Conservation (phyloP, 148 eudicot genomes). For the Dysphania ambrosioides region DNA sequence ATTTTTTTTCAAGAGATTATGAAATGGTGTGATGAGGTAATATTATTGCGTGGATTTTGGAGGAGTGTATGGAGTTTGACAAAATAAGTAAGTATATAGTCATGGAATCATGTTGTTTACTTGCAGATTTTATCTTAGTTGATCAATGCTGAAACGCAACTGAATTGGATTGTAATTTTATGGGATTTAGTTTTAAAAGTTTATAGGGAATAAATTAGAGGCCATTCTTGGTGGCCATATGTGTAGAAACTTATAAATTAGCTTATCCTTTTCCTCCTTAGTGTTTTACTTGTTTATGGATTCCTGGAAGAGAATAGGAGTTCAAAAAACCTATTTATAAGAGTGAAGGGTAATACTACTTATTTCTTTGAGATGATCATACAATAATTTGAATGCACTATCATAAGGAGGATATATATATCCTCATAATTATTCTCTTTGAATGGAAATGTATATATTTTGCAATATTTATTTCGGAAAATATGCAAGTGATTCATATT, state of each 20-base stretch:
- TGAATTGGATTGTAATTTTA: not conserved
- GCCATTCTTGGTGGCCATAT: not conserved
- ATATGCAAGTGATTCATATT: constrained; percentile 11
- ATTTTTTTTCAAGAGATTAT: no score
- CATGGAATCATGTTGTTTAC: not conserved
- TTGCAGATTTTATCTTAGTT: no score
- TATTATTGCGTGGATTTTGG: not conserved
- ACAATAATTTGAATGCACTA: not conserved
- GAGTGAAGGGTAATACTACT: not conserved
- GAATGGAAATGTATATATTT: not conserved
- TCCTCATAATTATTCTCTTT: not conserved
- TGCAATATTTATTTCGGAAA: not conserved
- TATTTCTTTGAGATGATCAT: not conserved
- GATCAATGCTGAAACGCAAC: no score
- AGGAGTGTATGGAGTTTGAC: not conserved
- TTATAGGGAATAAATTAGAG: not conserved
- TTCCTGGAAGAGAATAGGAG: constrained; percentile 3
- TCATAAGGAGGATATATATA: not conserved
- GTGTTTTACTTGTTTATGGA: not conserved
- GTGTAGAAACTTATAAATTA: not conserved
- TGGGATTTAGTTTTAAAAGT: not conserved
- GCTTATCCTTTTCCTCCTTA: not conserved
- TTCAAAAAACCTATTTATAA: constrained; percentile 32
- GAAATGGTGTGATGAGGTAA: not conserved
- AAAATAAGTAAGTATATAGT: no score